A percentile compares a stretch with the other conserved stretches of the same genome.
phyloP scores from a whole-genome alignment of 495 filamentous ascomycete genomes.

The Bacidia gigantensis region DNA sequence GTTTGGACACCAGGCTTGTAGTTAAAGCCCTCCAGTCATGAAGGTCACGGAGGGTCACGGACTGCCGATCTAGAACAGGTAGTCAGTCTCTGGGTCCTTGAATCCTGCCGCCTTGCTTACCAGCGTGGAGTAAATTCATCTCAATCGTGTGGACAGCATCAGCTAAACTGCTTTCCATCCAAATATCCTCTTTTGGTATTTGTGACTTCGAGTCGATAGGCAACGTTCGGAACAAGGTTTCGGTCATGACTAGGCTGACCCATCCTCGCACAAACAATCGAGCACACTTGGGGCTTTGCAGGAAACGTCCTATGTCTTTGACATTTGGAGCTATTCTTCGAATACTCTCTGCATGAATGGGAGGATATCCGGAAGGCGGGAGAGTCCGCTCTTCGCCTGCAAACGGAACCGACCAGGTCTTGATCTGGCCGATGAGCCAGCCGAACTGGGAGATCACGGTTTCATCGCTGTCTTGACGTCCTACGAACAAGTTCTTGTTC shows the following conservation, averaged over 20 bases:
- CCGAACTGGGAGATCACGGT: conserved; percentile 8
- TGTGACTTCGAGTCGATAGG: neutral
- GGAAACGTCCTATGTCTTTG: conserved; percentile 9
- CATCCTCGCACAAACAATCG: conserved; percentile 18
- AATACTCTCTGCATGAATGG: neutral
- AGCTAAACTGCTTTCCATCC: conserved; percentile 9
- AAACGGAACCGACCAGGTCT: conserved; percentile 18
- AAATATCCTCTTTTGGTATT: conserved; percentile 2
- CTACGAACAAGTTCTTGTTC: conserved; percentile 17
- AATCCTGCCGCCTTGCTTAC: neutral
- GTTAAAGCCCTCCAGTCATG: conserved; percentile 20
- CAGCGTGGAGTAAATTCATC: conserved; percentile 6
- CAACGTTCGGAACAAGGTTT: conserved; percentile 11
- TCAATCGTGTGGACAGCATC: conserved; percentile 5
- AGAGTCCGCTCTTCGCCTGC: neutral
- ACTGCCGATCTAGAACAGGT: conserved; percentile 9
- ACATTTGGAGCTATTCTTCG: conserved; percentile 7
- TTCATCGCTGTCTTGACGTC: conserved; percentile 12
- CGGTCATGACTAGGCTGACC: conserved; percentile 10
- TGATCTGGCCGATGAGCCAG: conserved; percentile 14
- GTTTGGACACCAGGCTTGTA: conserved; percentile 13
- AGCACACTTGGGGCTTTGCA: conserved; percentile 8
- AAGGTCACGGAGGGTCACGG: conserved; percentile 5
- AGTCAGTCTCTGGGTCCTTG: neutral
- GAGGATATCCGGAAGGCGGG: neutral